Evolutionary conservation across 345 rosid genomes (phyloP).

Genomic region (Moricandia moricandioides): DNA sequence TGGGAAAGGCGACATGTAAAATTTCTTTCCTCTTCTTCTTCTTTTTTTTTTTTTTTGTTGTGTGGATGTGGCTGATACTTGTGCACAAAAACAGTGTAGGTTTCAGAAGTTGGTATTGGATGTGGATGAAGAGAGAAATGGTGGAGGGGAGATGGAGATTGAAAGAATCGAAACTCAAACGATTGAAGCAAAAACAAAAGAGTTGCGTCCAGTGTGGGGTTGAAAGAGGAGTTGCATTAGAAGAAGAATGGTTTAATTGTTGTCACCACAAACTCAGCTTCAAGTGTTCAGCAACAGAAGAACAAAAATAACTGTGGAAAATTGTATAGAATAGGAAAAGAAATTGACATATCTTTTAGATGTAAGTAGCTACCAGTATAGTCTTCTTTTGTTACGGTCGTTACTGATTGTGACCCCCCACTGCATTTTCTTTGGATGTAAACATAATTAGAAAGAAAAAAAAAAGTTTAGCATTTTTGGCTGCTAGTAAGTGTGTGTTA

Average conservation of each 20-base stretch:
- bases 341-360: slow-evolving; percentile 10
- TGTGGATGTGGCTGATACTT: neutral
- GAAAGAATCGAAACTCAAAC: neutral
- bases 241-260: slow-evolving; percentile 38
- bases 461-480: neutral
- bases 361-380: slow-evolving; percentile 28
- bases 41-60: neutral
- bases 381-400: neutral
- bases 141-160: neutral
- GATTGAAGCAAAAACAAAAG: neutral
- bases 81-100: neutral
- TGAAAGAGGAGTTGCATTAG: slow-evolving; percentile 48
- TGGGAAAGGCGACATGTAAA: neutral
- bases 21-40: neutral
- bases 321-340: neutral
- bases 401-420: neutral
- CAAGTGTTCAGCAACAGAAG: neutral
- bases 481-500: neutral
- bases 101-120: neutral
- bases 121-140: neutral
- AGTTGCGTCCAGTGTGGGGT: neutral
- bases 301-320: neutral
- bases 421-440: neutral
- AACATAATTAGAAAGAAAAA: neutral
- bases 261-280: slow-evolving; percentile 12